Evolutionary conservation across 2,329 filamentous ascomycete genomes (phyloP), one percentile per base, ranked within the genome.

Genomic region (Neospermospora avenae): DNA sequence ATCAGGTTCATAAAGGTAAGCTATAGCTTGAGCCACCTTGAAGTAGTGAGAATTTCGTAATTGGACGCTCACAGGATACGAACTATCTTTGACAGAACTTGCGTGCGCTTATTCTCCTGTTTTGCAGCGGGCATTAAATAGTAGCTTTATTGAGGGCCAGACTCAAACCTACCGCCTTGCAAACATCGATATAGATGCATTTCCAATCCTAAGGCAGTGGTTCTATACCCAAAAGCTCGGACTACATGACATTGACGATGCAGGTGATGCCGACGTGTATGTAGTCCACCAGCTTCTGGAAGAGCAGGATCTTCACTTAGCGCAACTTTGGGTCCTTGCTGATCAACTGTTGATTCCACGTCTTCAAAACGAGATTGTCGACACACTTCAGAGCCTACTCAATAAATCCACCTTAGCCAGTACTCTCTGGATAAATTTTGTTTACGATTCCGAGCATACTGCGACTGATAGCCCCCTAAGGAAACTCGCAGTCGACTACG

Each of bases 401-500:
- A n/a, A 4, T 4, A 14, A 7, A 13, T 4, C 35, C 35, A 51
- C 13, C 5, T 22, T 31, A 20, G 18, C 45, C 5, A 58, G 13
- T 24, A 58, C 35, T 14, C 11, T 35, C 11, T 58, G 55, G 55
- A 58, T 58, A n/a, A 34, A 45, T 2, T 31, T 31, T 10, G 28
- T 31, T 6, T 58, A 58, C 22, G 55, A 18, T 13, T 57, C 49
- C 25, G 55, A 58, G 4, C 34, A 58, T 37, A 58, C 55, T 34
- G 7, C 13, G 3, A 13, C 37, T 28, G 55, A 35, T 16, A 58
- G 55, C 28, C 55, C 45, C 6, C 35, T 58, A 7, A 41, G 55
- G 18, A 18, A 31, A 28, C 37, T 58, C 20, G 55, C 46, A 6
- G 45, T 51, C 6, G 55, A 58, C 16, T 11, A 42, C 11, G 49